These are phyloP conservation scores for Saxophila tyrrhenica DNA, from an alignment of 495 filamentous ascomycete genomes.

Conservation along the genomic window DNA sequence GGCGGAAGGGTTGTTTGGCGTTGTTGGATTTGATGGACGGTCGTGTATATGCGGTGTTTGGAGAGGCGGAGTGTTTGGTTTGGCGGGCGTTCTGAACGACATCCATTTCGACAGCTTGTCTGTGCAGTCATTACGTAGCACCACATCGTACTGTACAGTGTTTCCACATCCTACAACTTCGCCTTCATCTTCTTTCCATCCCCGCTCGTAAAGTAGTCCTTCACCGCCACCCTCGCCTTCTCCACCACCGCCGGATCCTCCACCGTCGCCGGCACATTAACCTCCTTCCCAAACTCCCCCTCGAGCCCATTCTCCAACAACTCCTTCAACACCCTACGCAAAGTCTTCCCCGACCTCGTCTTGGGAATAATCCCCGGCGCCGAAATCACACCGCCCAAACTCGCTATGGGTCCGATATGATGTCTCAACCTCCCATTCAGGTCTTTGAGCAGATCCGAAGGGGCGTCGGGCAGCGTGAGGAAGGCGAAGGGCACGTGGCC, in stretches of 20 bases:
- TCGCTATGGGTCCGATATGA: slow-evolving; percentile 81
- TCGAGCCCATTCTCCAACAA: slow-evolving; percentile 54
- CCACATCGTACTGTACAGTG: background rate
- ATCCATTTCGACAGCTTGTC: too few species aligned
- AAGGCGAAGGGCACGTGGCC: slow-evolving; percentile 89
- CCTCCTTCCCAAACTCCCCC: slow-evolving; percentile 40
- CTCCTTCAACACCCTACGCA: slow-evolving; percentile 69
- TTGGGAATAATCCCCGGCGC: slow-evolving; percentile 86
- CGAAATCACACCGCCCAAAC: slow-evolving; percentile 71
- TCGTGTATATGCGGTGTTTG: background rate
- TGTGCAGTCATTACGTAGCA: too few species aligned
- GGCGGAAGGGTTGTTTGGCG: background rate
- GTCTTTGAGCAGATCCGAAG: slow-evolving; percentile 40
- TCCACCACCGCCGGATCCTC: slow-evolving; percentile 49
- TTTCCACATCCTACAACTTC: slow-evolving; percentile 10
- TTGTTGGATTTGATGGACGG: background rate
- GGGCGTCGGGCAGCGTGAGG: slow-evolving; percentile 44
- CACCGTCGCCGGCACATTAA: slow-evolving; percentile 48
- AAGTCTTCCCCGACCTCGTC: slow-evolving; percentile 78
- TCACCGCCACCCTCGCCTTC: slow-evolving; percentile 42
- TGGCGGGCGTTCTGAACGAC: too few species aligned
- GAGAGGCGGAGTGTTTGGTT: too few species aligned
- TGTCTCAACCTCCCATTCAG: slow-evolving; percentile 44
- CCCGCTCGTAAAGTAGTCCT: slow-evolving; percentile 43
- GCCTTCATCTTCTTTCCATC: slow-evolving; percentile 17